These are phyloP conservation scores for Microdochium trichocladiopsis DNA, from an alignment of 2,329 filamentous ascomycete genomes.

Conservation along the genomic window DNA sequence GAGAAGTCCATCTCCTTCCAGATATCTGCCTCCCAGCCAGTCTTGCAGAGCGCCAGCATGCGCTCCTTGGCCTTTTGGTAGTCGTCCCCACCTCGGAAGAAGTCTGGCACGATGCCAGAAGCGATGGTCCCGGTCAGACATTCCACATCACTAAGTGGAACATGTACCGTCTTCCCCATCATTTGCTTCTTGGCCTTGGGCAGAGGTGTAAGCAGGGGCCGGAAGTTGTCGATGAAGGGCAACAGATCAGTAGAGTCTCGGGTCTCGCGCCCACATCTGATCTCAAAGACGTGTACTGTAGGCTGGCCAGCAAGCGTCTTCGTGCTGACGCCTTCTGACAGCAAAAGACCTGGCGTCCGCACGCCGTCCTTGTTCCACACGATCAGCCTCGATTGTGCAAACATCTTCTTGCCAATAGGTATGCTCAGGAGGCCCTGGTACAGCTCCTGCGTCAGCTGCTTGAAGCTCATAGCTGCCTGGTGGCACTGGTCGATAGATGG, in stretches of 20 bases:
- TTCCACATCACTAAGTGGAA: constrained; percentile 74
- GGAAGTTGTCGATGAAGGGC: constrained; percentile 70
- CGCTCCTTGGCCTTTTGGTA: constrained; percentile 55
- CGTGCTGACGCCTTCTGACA: constrained; percentile 65
- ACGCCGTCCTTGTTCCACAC: constrained; percentile 82
- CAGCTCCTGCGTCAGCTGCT: constrained; percentile 71
- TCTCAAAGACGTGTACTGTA: constrained; percentile 70
- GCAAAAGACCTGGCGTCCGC: constrained; percentile 72
- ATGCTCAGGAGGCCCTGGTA: constrained; percentile 71
- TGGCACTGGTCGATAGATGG: constrained; percentile 74
- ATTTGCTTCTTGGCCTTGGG: constrained; percentile 62
- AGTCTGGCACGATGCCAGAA: constrained; percentile 51
- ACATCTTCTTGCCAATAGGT: constrained; percentile 76
- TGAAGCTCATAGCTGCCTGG: constrained; percentile 72
- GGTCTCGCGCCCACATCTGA: constrained; percentile 59
- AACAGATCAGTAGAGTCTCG: constrained; percentile 79
- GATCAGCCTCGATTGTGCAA: constrained; percentile 67
- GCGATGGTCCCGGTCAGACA: constrained; percentile 68
- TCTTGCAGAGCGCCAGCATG: constrained; percentile 60
- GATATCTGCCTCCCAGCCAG: constrained; percentile 59
- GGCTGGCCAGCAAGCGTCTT: constrained; percentile 52
- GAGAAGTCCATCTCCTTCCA: constrained; percentile 84
- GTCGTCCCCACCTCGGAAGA: constrained; percentile 45
- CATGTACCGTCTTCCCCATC: constrained; percentile 57
- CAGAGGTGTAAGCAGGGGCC: constrained; percentile 58